Conservation (phyloP, 768 basidiomycete genomes). For the Leccinellum albellum region DNA sequence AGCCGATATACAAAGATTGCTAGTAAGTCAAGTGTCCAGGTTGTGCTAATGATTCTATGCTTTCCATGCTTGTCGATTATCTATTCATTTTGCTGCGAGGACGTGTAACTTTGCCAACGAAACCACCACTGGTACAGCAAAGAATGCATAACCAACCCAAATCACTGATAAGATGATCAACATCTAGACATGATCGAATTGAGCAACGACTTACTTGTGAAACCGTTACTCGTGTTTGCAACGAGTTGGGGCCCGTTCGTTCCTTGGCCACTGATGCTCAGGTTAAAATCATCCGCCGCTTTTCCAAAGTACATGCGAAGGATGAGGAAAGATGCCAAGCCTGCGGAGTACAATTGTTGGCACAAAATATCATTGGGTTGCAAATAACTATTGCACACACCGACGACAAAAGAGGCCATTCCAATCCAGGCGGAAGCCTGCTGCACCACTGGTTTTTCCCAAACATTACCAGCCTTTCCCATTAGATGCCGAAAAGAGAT, state of each 20-base stretch:
- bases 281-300: constrained; percentile 74
- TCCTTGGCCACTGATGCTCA: constrained; percentile 51
- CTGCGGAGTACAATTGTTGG: constrained; percentile 31
- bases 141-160: constrained; percentile 77
- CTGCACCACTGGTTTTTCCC: constrained; percentile 59
- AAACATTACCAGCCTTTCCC: constrained; percentile 43
- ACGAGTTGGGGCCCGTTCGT: constrained; percentile 53
- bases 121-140: constrained; percentile 63
- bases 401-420: constrained; percentile 70
- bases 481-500: constrained; percentile 66
- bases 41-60: not conserved
- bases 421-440: constrained; percentile 69
- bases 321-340: constrained; percentile 65
- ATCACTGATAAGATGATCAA: constrained; percentile 48
- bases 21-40: too few relatives aligned
- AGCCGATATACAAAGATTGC: too few relatives aligned
- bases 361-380: not conserved
- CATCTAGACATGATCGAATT: too few relatives aligned
- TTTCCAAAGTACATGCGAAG: constrained; percentile 84
- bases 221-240: constrained; percentile 65
- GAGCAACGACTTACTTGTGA: constrained; percentile 75
- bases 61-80: not conserved
- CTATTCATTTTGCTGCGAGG: constrained; percentile 39
- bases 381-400: constrained; percentile 32
- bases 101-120: constrained; percentile 68